Conservation (phyloP, 2,329 filamentous ascomycete species). For the Pyrenophora teres region DNA sequence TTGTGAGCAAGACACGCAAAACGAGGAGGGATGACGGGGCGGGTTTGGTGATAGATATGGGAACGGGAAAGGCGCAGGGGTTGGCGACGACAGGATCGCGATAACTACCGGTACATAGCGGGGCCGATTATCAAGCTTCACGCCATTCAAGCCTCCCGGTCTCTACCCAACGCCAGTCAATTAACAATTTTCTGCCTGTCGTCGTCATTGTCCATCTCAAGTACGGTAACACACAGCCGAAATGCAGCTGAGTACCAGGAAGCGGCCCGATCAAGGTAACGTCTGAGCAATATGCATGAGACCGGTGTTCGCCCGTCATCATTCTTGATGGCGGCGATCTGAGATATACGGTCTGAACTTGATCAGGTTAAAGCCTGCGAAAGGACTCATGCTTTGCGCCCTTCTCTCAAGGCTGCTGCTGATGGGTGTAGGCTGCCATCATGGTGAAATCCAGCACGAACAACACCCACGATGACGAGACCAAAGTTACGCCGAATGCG, state of each 20-base stretch:
- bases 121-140: neutral
- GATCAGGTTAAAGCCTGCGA: constrained; percentile 60
- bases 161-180: neutral
- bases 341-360: constrained; percentile 62
- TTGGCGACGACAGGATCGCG: constrained; percentile 1
- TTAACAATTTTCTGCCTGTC: neutral
- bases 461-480: constrained; percentile 16
- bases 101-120: neutral
- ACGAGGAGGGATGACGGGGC: neutral
- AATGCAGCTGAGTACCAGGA: constrained; percentile 43
- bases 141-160: neutral
- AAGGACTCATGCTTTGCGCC: constrained; percentile 57
- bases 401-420: constrained; percentile 33
- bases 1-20: neutral
- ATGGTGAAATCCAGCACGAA: constrained; percentile 23
- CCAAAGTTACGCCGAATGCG: constrained; percentile 30
- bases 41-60: neutral
- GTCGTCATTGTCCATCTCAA: constrained; percentile 1
- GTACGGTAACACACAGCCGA: constrained; percentile 37
- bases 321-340: constrained; percentile 42
- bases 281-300: constrained; percentile 41
- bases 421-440: constrained; percentile 38
- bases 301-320: constrained; percentile 41
- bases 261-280: constrained; percentile 46
- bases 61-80: constrained; percentile 6